Evolutionary conservation across 805 yeast species (phyloP).

Genomic region (Candida nanaspora): DNA sequence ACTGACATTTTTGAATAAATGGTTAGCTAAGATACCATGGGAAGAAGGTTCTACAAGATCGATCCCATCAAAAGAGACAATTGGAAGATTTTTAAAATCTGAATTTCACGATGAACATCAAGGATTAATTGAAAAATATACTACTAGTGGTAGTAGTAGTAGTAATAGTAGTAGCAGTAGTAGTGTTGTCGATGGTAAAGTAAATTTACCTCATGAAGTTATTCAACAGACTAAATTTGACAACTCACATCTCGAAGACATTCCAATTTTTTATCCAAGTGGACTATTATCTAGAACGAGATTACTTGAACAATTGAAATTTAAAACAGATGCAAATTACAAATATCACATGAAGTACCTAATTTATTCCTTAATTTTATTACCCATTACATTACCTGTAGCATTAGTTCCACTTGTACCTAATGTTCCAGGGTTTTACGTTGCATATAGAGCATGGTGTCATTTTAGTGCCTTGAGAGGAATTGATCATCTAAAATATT

Average conservation of each 20-base stretch:
- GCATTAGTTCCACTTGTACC: constrained; percentile 83
- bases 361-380: constrained; percentile 42
- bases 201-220: constrained; percentile 3
- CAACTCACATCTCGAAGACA: constrained; percentile 23
- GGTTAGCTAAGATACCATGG: constrained; percentile 66
- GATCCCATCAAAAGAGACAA: constrained; percentile 61
- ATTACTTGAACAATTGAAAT: constrained; percentile 31
- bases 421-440: constrained; percentile 85
- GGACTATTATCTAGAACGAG: constrained; percentile 22
- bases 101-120: constrained; percentile 15
- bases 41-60: constrained; percentile 69
- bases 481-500: constrained; percentile 54
- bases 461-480: constrained; percentile 76
- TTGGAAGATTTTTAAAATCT: constrained; percentile 42
- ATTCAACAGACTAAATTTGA: constrained; percentile 7
- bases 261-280: constrained; percentile 48
- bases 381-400: constrained; percentile 77
- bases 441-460: constrained; percentile 76
- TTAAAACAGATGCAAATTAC: constrained; percentile 36
- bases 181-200: constrained; percentile 2
- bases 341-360: constrained; percentile 51
- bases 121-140: background rate
- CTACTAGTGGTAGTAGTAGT: background rate
- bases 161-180: constrained; percentile 1
- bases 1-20: constrained; percentile 42